Evolutionary conservation across 2,329 filamentous ascomycete genomes (phyloP).

Genomic region (Aspergillus flavus): DNA sequence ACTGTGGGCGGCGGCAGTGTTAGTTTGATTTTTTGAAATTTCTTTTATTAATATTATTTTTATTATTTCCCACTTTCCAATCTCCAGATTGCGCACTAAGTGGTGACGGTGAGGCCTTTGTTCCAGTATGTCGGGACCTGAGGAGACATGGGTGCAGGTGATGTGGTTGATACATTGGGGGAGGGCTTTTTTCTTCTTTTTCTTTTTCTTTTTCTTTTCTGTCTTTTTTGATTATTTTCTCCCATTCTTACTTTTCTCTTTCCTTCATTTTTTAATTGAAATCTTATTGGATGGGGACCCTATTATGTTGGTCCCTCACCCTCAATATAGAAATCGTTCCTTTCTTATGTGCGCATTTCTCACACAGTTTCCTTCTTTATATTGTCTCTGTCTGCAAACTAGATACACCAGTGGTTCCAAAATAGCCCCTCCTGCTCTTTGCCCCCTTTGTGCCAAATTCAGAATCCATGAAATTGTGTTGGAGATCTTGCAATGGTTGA

Average conservation of each 20-base stretch:
- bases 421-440: not conserved
- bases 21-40: not conserved
- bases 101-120: slow-evolving; percentile 21
- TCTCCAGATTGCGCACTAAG: slow-evolving; percentile 3
- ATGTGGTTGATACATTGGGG: slow-evolving; percentile 20
- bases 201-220: slow-evolving; percentile 13
- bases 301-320: not conserved
- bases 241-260: slow-evolving; percentile 13
- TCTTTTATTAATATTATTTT: not conserved
- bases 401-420: not conserved
- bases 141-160: slow-evolving; percentile 13
- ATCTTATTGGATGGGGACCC: not conserved
- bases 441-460: slow-evolving; percentile 6
- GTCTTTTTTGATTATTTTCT: slow-evolving; percentile 15
- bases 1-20: slow-evolving; percentile 12
- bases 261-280: slow-evolving; percentile 5
- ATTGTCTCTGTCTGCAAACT: not conserved
- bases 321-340: not conserved
- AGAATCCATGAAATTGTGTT: not conserved
- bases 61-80: slow-evolving; percentile 8
- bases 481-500: not conserved
- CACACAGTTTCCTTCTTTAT: not conserved
- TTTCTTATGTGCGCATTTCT: not conserved
- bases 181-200: slow-evolving; percentile 13
- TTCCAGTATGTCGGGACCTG: slow-evolving; percentile 22